These are phyloP conservation scores for Arachis monticola DNA, from an alignment of 331 rosid genomes.

Conservation along the genomic window DNA sequence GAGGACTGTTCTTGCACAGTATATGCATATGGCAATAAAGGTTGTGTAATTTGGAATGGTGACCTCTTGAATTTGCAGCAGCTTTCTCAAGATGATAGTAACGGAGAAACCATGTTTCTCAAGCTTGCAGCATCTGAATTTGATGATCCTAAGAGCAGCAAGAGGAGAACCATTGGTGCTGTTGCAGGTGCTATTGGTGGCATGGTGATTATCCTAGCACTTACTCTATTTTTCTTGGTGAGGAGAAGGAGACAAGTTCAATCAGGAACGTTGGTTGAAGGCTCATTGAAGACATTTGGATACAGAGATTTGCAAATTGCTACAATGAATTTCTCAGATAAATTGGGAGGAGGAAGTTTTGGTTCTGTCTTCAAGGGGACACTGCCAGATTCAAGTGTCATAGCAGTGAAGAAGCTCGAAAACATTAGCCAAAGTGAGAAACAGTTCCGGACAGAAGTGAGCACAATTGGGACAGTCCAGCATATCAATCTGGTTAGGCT, in stretches of 20 bases:
- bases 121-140: slow-evolving; percentile 11
- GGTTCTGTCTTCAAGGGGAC: slow-evolving; percentile 7
- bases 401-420: slow-evolving; percentile 44
- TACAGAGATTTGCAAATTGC: slow-evolving; percentile 21
- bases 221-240: not conserved
- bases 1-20: slow-evolving; percentile 33
- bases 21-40: slow-evolving; percentile 5
- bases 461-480: slow-evolving; percentile 43
- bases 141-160: not conserved
- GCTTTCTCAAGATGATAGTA: not conserved
- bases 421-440: slow-evolving; percentile 36
- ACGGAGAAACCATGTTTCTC: not conserved
- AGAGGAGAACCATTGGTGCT: no score
- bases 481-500: slow-evolving; percentile 45
- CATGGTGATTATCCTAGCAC: not conserved
- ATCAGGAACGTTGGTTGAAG: no score
- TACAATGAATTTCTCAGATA: slow-evolving; percentile 34
- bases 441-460: slow-evolving; percentile 43
- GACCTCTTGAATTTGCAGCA: not conserved
- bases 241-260: no score
- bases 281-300: slow-evolving; percentile 17
- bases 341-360: slow-evolving; percentile 45
- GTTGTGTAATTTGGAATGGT: slow-evolving; percentile 37
- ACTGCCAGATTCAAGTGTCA: slow-evolving; percentile 19
- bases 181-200: not conserved